These are phyloP conservation scores for Colletotrichum trifolii DNA, from an alignment of 2,329 filamentous ascomycete species.

Conservation along the genomic window DNA sequence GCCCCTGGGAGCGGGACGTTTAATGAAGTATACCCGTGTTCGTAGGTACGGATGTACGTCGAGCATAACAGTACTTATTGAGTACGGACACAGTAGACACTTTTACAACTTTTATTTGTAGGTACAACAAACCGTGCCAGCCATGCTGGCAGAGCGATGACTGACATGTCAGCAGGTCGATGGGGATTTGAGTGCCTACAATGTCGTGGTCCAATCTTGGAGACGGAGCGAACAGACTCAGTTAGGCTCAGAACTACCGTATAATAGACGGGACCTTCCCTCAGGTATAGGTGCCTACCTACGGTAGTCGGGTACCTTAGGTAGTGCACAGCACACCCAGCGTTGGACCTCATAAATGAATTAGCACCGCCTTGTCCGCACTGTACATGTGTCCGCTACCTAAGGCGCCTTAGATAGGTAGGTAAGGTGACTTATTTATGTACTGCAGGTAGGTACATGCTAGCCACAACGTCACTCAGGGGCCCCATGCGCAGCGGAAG, in stretches of 20 bases:
- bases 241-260: slow-evolving; percentile 24
- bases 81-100: too few species aligned
- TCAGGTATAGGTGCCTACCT: background rate
- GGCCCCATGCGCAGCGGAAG: slow-evolving; percentile 26
- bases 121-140: too few species aligned
- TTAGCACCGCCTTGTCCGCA: slow-evolving; percentile 9
- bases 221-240: slow-evolving; percentile 23
- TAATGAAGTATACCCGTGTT: too few species aligned
- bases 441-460: too few species aligned
- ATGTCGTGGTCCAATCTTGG: slow-evolving; percentile 24
- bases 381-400: slow-evolving; percentile 15
- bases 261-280: slow-evolving; percentile 12
- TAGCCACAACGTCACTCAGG: slow-evolving; percentile 28
- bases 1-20: too few species aligned
- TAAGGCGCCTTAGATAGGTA: background rate
- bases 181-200: background rate
- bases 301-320: too few species aligned
- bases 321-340: background rate
- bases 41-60: too few species aligned
- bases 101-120: too few species aligned
- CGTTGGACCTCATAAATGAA: slow-evolving; percentile 13
- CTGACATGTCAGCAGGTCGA: slow-evolving; percentile 17
- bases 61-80: too few species aligned
- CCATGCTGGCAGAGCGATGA: background rate
- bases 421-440: too few species aligned